These are phyloP conservation scores for Diphasiastrum complanatum DNA, from an alignment of 83 land plant genomes.

Conservation along the genomic window DNA sequence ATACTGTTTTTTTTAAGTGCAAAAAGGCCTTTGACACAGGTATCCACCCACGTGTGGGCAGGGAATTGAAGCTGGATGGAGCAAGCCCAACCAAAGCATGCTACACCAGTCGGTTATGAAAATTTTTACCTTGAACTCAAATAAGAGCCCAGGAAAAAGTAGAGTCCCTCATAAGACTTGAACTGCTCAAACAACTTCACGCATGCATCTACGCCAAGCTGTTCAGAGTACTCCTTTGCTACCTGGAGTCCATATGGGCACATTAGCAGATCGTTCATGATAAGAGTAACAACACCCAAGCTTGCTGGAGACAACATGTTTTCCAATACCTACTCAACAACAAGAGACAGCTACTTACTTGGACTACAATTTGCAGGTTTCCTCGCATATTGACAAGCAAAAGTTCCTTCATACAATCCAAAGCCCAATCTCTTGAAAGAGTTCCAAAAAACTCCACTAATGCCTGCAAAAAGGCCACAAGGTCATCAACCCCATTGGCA, in stretches of 20 bases:
- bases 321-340: not conserved
- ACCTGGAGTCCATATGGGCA: conserved; percentile 37
- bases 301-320: not conserved
- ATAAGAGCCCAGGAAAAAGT: conserved; percentile 40
- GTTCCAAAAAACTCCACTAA: conserved; percentile 98
- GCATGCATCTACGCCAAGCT: conserved; percentile 86
- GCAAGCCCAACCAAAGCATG: not conserved
- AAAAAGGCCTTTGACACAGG: too few relatives aligned
- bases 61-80: too few relatives aligned
- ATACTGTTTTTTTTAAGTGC: too few relatives aligned
- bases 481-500: not conserved
- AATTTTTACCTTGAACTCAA: conserved; percentile 74
- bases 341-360: conserved; percentile 59
- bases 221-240: conserved; percentile 94
- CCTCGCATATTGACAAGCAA: conserved; percentile 85
- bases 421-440: conserved; percentile 90
- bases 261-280: not conserved
- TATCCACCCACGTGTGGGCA: too few relatives aligned
- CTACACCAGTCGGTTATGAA: not conserved
- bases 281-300: not conserved
- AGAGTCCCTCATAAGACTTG: conserved; percentile 64
- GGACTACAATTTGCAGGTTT: conserved; percentile 96
- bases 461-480: conserved; percentile 39
- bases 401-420: conserved; percentile 99
- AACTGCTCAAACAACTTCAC: conserved; percentile 94